phyloP scores from a whole-genome alignment of 148 eudicot genomes.

The Vaccinium vitisidaea region DNA sequence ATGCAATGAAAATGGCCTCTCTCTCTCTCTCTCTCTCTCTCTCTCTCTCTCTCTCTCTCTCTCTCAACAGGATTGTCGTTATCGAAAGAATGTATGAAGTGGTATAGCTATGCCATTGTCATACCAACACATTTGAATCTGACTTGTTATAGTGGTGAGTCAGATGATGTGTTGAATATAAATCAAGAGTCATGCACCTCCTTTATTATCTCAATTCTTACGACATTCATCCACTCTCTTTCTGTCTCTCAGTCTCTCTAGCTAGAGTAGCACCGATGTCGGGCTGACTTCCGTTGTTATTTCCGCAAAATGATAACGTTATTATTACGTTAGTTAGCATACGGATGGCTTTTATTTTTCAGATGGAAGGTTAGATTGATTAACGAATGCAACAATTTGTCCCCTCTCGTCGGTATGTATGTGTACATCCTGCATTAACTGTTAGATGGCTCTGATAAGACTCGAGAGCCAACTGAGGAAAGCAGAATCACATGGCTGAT shows the following conservation, averaged over 20 bases:
- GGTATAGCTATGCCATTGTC: neutral
- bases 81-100: neutral
- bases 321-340: neutral
- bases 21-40: neutral
- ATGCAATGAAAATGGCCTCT: neutral
- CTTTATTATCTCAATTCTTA: neutral
- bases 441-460: neutral
- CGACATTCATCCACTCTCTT: neutral
- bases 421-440: neutral
- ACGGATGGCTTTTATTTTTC: neutral
- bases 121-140: neutral
- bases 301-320: neutral
- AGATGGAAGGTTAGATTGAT: neutral
- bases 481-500: neutral
- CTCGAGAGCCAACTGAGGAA: neutral
- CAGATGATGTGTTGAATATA: neutral
- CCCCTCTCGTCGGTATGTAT: neutral
- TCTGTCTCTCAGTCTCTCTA: neutral
- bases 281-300: neutral
- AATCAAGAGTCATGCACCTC: neutral
- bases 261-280: neutral
- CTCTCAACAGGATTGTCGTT: neutral
- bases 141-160: neutral
- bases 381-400: neutral
- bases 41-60: neutral